Conservation (phyloP, 192 early-diverging fungal genomes). For the Coemansia sp. region DNA sequence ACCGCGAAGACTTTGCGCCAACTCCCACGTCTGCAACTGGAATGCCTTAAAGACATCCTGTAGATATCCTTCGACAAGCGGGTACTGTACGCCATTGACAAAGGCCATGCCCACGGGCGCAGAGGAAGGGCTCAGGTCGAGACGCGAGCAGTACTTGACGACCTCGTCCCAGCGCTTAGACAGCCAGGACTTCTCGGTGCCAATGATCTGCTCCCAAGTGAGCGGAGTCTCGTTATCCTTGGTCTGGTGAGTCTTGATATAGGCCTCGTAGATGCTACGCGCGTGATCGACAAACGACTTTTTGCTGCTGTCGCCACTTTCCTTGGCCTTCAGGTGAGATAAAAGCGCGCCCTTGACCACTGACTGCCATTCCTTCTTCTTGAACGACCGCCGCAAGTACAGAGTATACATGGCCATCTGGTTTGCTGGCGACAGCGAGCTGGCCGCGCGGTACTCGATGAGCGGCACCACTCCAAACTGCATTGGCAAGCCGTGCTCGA, state of each 20-base stretch:
- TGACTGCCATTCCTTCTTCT: slow-evolving; percentile 34
- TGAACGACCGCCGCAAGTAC: slow-evolving; percentile 45
- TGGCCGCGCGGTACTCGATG: slow-evolving; percentile 32
- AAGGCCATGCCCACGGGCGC: slow-evolving; percentile 62
- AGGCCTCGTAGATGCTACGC: slow-evolving; percentile 27
- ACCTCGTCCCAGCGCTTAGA: slow-evolving; percentile 34
- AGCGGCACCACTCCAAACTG: slow-evolving; percentile 86
- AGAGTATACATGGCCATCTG: slow-evolving; percentile 40
- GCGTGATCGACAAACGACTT: slow-evolving; percentile 18
- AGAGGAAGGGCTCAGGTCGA: slow-evolving; percentile 35
- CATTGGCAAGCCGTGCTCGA: slow-evolving; percentile 76
- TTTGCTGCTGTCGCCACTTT: not conserved
- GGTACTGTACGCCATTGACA: slow-evolving; percentile 79
- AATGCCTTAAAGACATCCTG: slow-evolving; percentile 58
- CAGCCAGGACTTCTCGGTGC: slow-evolving; percentile 18
- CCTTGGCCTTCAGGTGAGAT: slow-evolving; percentile 11
- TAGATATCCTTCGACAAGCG: slow-evolving; percentile 65
- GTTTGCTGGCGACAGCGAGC: slow-evolving; percentile 26
- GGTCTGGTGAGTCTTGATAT: slow-evolving; percentile 30
- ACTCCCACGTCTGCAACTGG: slow-evolving; percentile 56
- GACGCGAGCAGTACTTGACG: slow-evolving; percentile 39
- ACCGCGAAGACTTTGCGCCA: slow-evolving; percentile 57
- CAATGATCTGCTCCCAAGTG: slow-evolving; percentile 32
- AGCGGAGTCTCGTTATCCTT: slow-evolving; percentile 29
- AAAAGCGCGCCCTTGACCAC: slow-evolving; percentile 34